Evolutionary conservation across 352 stramenopile species (phyloP).

Genomic region (Phytophthora litchii): DNA sequence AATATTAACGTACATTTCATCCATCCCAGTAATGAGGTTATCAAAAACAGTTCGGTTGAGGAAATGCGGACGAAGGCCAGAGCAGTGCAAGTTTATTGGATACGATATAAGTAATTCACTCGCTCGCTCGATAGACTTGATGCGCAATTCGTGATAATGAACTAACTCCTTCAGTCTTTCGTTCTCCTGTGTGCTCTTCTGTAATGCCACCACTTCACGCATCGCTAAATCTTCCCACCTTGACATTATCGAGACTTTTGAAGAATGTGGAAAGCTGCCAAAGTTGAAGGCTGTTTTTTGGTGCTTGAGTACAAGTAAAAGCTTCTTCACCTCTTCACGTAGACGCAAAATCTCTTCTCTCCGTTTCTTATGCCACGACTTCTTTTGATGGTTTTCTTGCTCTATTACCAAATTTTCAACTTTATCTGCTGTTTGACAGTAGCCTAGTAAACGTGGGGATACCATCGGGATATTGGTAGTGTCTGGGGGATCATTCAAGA

Average conservation of each 20-base stretch:
- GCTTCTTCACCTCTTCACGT: conserved; percentile 3
- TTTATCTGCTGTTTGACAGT: too few relatives aligned
- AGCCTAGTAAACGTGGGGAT: not conserved
- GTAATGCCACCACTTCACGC: not conserved
- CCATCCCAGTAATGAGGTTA: conserved; percentile 9
- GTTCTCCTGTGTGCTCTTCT: conserved; percentile 18
- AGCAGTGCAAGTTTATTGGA: too few relatives aligned
- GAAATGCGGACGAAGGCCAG: too few relatives aligned
- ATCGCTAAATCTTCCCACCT: conserved; percentile 1
- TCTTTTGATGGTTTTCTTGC: conserved; percentile 1
- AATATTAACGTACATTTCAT: conserved; percentile 8
- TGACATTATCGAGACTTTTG: not conserved
- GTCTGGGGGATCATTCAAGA: not conserved
- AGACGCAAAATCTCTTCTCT: conserved; percentile 14
- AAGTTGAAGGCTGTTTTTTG: not conserved
- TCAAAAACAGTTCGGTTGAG: too few relatives aligned
- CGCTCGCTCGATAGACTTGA: conserved; percentile 9
- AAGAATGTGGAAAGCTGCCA: not conserved
- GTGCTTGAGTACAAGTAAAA: not conserved
- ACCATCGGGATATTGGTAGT: not conserved
- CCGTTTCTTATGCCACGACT: conserved; percentile 13
- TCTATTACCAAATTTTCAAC: too few relatives aligned
- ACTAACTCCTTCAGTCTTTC: conserved; percentile 1
- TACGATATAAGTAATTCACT: too few relatives aligned
- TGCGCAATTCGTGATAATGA: not conserved